Percentiles rank a stretch among this genome's conserved stretches.
Evolutionary conservation across 108 stramenopile genomes (phyloP).

Genomic region (Aureococcus anophagefferens): DNA sequence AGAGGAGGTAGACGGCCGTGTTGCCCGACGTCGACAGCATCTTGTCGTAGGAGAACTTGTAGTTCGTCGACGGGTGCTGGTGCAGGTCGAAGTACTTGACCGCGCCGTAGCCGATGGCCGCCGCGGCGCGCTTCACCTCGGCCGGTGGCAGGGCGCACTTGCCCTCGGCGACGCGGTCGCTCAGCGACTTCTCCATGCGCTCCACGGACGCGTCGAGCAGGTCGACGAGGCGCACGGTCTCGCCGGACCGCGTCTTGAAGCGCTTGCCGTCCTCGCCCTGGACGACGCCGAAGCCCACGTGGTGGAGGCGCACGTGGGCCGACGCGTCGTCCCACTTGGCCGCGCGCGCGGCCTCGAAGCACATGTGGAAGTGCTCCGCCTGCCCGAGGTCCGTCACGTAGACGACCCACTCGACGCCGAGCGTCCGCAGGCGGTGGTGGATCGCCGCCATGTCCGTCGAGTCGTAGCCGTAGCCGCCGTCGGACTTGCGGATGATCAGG

Average conservation of each 20-base stretch:
- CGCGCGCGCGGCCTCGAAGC: constrained; percentile 77
- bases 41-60: constrained; percentile 95
- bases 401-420: constrained; percentile 74
- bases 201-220: constrained; percentile 84
- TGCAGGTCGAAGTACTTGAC: constrained; percentile 99
- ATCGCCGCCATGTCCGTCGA: constrained; percentile 98
- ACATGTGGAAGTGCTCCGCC: constrained; percentile 87
- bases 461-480: constrained; percentile 99
- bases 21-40: constrained; percentile 98
- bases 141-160: constrained; percentile 65
- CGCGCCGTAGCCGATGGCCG: constrained; percentile 91
- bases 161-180: constrained; percentile 58
- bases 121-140: constrained; percentile 74
- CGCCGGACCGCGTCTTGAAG: constrained; percentile 94
- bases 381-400: constrained; percentile 96
- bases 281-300: constrained; percentile 97
- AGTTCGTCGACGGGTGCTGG: constrained; percentile 88
- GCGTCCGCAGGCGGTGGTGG: constrained; percentile 69
- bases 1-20: constrained; percentile 96
- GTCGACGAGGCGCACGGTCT: constrained; percentile 95
- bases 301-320: constrained; percentile 58
- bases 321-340: constrained; percentile 73
- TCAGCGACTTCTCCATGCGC: constrained; percentile 70
- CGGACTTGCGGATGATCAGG: constrained; percentile 92
- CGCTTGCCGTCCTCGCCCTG: constrained; percentile 94